A percentile compares a stretch with the other conserved stretches of the same genome.
Evolutionary conservation across 2,329 filamentous ascomycete species (phyloP).

Genomic region (Pseudocercospora vitis): DNA sequence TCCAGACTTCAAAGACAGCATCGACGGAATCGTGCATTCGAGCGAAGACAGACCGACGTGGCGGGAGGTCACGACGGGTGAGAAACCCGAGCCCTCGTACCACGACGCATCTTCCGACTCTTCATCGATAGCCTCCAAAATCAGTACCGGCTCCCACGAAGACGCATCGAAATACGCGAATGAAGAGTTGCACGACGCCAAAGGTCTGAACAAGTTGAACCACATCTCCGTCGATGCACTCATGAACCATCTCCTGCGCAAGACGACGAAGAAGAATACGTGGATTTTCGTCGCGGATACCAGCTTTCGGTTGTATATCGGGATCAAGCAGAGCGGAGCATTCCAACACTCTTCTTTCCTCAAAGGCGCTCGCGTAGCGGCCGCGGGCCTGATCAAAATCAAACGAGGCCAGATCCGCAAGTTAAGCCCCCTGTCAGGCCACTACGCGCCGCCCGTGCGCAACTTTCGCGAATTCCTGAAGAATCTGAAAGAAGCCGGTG

Average conservation of each 20-base stretch:
- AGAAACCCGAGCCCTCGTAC: constrained; percentile 25
- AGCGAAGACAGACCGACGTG: constrained; percentile 48
- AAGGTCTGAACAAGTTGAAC: constrained; percentile 61
- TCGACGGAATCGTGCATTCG: constrained; percentile 59
- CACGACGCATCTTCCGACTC: constrained; percentile 24
- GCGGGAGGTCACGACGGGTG: constrained; percentile 39
- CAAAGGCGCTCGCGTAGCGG: constrained; percentile 75
- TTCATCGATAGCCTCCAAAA: constrained; percentile 36
- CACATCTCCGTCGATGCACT: constrained; percentile 71
- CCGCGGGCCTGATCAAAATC: constrained; percentile 82
- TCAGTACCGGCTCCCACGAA: constrained; percentile 57
- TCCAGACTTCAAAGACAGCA: constrained; percentile 72
- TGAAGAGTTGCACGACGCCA: constrained; percentile 61
- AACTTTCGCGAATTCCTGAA: constrained; percentile 83
- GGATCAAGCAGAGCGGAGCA: constrained; percentile 82
- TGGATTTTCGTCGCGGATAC: constrained; percentile 95
- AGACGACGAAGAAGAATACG: constrained; percentile 79
- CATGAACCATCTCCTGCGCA: constrained; percentile 74
- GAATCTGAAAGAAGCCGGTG: constrained; percentile 68
- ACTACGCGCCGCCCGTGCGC: constrained; percentile 79
- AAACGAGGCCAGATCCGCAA: constrained; percentile 75
- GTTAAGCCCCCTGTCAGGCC: constrained; percentile 68
- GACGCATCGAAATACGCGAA: constrained; percentile 65
- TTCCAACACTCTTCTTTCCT: constrained; percentile 93
- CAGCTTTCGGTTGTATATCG: constrained; percentile 79